Conservation (phyloP, 768 basidiomycete species). For the Pulveroboletus sp. region DNA sequence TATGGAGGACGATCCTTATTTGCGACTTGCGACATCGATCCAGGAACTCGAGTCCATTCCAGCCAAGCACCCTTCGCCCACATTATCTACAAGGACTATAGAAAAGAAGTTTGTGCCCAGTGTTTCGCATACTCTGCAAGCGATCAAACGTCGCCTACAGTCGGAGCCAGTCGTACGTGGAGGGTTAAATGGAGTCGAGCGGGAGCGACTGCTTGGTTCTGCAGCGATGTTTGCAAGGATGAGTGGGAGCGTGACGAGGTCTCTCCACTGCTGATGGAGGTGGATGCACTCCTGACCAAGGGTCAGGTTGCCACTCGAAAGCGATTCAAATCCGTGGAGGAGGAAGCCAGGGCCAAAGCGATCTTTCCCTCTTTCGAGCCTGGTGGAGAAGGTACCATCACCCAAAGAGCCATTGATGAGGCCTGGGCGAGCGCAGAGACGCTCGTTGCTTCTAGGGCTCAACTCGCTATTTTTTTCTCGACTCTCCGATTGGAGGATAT, state of each 20-base stretch:
- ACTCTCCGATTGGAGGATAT: conserved; percentile 43
- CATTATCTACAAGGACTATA: conserved; percentile 60
- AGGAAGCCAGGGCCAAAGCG: conserved; percentile 20
- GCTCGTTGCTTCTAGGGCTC: conserved; percentile 20
- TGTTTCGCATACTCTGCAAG: conserved; percentile 58
- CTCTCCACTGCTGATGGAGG: conserved; percentile 29
- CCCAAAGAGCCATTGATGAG: conserved; percentile 39
- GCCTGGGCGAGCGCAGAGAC: conserved; percentile 46
- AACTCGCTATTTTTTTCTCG: conserved; percentile 23
- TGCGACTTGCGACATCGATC: conserved; percentile 39
- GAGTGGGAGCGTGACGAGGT: conserved; percentile 39
- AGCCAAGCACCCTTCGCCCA: conserved; percentile 51
- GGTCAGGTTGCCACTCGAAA: conserved; percentile 28
- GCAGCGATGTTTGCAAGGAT: conserved; percentile 45
- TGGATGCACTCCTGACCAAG: conserved; percentile 38
- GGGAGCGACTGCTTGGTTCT: conserved; percentile 53
- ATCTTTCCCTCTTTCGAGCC: conserved; percentile 13
- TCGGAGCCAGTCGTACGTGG: conserved; percentile 40
- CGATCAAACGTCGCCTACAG: conserved; percentile 18
- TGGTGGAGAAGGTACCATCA: conserved; percentile 24
- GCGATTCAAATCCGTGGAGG: conserved; percentile 22
- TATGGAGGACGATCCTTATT: conserved; percentile 56
- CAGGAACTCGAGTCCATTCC: conserved; percentile 42
- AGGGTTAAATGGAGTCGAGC: conserved; percentile 33
- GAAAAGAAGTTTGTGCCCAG: conserved; percentile 63